Evolutionary conservation across 495 filamentous ascomycete species (phyloP).

Genomic region (Patellaria atrata): DNA sequence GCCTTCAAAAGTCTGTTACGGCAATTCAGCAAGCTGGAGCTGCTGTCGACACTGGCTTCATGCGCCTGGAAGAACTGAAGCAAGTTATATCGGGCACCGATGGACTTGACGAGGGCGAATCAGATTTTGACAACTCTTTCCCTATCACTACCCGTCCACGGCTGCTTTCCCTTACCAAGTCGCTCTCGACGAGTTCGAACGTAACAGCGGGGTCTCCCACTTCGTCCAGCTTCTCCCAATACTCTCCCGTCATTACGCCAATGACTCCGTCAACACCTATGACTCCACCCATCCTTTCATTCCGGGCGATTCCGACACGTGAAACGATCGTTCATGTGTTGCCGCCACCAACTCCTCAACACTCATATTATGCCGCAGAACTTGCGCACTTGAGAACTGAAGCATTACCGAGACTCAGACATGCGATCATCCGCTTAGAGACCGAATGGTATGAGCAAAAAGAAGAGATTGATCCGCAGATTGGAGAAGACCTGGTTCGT

Average conservation of each 20-base stretch:
- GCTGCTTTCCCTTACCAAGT: slow-evolving; percentile 3
- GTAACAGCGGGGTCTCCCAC: slow-evolving; percentile 4
- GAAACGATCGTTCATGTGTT: neutral
- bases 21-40: slow-evolving; percentile 22
- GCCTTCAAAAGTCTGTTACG: slow-evolving; percentile 8
- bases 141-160: neutral
- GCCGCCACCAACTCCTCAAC: slow-evolving; percentile 10
- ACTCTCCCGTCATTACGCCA: slow-evolving; percentile 2
- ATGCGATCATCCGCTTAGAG: slow-evolving; percentile 9
- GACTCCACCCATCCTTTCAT: slow-evolving; percentile 7
- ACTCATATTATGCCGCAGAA: slow-evolving; percentile 15
- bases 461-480: slow-evolving; percentile 5
- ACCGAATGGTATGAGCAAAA: slow-evolving; percentile 10
- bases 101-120: neutral
- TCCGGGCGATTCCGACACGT: slow-evolving; percentile 4
- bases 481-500: slow-evolving; percentile 9
- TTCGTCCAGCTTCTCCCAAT: slow-evolving; percentile 2
- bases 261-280: slow-evolving; percentile 3
- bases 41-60: slow-evolving; percentile 18
- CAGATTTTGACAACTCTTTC: slow-evolving; percentile 4
- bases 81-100: too few species aligned
- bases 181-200: slow-evolving; percentile 1
- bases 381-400: slow-evolving; percentile 17
- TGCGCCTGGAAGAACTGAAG: slow-evolving; percentile 16
- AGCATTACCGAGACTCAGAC: slow-evolving; percentile 15